Conservation (phyloP, 2,329 filamentous ascomycete species). For the Botryosphaeria dothidea region DNA sequence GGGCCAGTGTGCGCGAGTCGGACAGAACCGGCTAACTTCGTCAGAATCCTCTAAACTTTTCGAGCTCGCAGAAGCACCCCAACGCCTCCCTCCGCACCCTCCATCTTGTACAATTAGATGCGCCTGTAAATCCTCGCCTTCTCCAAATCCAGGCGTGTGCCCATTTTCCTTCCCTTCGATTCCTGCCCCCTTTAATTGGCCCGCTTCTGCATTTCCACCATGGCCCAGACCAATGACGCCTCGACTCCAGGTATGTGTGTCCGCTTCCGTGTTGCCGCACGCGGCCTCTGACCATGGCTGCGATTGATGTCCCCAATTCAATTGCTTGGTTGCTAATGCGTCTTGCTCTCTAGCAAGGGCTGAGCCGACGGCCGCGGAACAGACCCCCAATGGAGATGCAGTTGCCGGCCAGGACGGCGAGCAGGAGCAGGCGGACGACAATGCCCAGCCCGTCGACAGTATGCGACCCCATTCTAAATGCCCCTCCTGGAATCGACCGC, state of each 20-base stretch:
- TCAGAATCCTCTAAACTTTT: conserved; percentile 20
- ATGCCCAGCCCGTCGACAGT: conserved; percentile 35
- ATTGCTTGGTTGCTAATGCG: background rate
- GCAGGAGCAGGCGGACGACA: conserved; percentile 30
- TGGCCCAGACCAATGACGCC: conserved; percentile 40
- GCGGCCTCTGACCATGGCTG: background rate
- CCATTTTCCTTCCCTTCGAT: conserved; percentile 11
- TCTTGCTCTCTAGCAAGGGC: conserved; percentile 27
- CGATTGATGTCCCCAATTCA: background rate
- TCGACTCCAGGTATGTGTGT: conserved; percentile 37
- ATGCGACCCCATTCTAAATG: conserved; percentile 21
- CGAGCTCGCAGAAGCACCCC: conserved; percentile 8
- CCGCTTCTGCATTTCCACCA: conserved; percentile 22
- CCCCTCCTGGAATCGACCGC: background rate
- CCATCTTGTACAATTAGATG: conserved; percentile 33
- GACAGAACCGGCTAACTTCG: conserved; percentile 9
- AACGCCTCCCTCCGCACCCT: conserved; percentile 5
- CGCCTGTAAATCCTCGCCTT: background rate
- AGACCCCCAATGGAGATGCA: conserved; percentile 24
- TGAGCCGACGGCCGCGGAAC: conserved; percentile 29
- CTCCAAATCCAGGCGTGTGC: background rate
- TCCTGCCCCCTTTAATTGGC: conserved; percentile 15
- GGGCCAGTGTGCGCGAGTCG: background rate
- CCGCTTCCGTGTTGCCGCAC: conserved; percentile 19
- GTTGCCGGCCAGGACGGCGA: conserved; percentile 18